Evolutionary conservation across 352 stramenopile species (phyloP), one percentile per base, ranked within the genome.

Genomic region (Ochromonadaceae sp.): DNA sequence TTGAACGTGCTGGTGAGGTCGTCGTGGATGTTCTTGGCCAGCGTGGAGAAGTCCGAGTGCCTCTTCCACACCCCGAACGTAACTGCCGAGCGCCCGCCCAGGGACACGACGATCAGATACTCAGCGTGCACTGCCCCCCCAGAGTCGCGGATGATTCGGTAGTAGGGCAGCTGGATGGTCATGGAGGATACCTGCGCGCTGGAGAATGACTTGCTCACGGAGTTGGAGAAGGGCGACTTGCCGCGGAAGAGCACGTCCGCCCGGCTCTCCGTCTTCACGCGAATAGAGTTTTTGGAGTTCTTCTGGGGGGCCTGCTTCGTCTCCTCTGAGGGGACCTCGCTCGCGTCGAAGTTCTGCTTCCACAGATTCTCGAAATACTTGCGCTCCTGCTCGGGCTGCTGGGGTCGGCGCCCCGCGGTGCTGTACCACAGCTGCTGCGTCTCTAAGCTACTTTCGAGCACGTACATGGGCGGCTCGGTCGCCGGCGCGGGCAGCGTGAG

Each of bases 351-450:
- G 38, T 63, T 63, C 26, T 32, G 22, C 2, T 9, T 30, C 55
- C 55, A 63, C 41, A 50, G 22, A 30, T 63, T 14, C 22, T 63
- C 55, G 38, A 32, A 63, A 53, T 50, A 50, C 41, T 63, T 32
- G 48, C 38, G 34, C 41, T 63, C 55, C 41, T 63, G 4, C 20
- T 28, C 2, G 20, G 55, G 55, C 31, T 63, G 55, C 31, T 49
- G 36, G 9, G 55, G 55, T 3, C 55, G 22, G 39, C 15, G 17
- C 9, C 55, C 55, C 25, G 55, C 55, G 22, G 55, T 63, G 4
- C 26, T 36, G 25, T 63, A 63, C 55, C 55, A 63, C 31, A 63
- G 31, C 15, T 63, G 55, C 22, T 63, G 55, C 28, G 55, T 50
- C 10, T 63, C 55, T 4, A 63, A 10, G 20, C 15, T 63, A 22